Conservation (phyloP, 176 grass and related monocot genomes). For the Musa schizocarpa region DNA sequence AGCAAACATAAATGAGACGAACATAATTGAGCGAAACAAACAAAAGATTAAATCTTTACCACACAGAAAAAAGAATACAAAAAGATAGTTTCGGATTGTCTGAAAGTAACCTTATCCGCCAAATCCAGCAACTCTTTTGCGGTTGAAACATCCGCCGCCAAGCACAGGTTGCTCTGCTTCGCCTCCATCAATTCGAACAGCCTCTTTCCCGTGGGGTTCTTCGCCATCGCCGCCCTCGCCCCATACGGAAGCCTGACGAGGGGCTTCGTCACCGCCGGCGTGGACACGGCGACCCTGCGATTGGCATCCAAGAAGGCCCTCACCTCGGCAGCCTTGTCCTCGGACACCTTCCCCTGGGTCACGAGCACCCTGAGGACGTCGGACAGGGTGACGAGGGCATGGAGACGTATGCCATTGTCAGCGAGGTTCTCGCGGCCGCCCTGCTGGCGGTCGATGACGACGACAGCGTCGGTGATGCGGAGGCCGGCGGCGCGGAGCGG, state of each 20-base stretch:
- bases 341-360: conserved; percentile 38
- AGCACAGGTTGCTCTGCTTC: conserved; percentile 78
- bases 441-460: conserved; percentile 86
- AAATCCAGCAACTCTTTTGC: conserved; percentile 77
- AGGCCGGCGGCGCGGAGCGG: conserved; percentile 62
- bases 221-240: conserved; percentile 44
- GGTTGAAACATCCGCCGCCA: conserved; percentile 81
- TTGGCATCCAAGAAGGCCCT: conserved; percentile 70
- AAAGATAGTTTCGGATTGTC: not conserved
- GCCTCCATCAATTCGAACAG: conserved; percentile 84
- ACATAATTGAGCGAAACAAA: not conserved
- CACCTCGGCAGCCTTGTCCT: conserved; percentile 76
- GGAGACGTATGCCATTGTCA: conserved; percentile 55
- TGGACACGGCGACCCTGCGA: conserved; percentile 55
- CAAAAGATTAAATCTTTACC: not conserved
- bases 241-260: conserved; percentile 31
- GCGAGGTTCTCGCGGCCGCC: conserved; percentile 75
- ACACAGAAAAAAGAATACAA: not conserved
- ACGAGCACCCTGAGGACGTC: conserved; percentile 68
- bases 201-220: conserved; percentile 68
- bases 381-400: conserved; percentile 61
- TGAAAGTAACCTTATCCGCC: conserved; percentile 48
- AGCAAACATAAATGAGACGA: not conserved
- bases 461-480: conserved; percentile 46
- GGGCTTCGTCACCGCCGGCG: conserved; percentile 9